A percentile compares a stretch with the other conserved stretches of the same genome.
Evolutionary conservation across 2,329 filamentous ascomycete species (phyloP).

Genomic region (Cladosporium cucumerinum): DNA sequence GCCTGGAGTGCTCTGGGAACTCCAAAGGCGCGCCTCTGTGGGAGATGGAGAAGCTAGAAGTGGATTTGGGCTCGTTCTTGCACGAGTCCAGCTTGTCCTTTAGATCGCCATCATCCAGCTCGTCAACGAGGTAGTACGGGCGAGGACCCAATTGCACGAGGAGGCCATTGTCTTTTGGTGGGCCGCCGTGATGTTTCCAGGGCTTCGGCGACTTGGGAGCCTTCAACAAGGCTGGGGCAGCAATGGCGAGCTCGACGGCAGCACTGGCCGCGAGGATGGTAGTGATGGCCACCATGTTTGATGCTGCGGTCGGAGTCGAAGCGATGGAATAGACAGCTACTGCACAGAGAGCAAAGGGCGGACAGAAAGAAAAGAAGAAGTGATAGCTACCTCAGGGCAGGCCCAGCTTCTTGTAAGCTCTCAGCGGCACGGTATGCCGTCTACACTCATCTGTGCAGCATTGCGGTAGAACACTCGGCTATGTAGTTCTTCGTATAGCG

Average conservation of each 20-base stretch:
- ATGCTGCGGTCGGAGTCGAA: neutral
- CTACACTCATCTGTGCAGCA: neutral
- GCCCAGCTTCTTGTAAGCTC: conserved; percentile 10
- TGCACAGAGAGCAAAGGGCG: neutral
- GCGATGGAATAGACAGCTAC: neutral
- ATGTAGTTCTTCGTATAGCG: conserved; percentile 5
- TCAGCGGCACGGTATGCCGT: neutral
- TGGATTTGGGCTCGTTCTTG: conserved; percentile 52
- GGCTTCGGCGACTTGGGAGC: neutral
- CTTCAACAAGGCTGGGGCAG: conserved; percentile 4
- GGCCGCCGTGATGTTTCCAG: conserved; percentile 11
- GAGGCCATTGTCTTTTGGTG: conserved; percentile 19
- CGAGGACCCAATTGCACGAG: conserved; percentile 59
- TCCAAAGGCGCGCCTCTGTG: conserved; percentile 61
- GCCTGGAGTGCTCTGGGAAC: conserved; percentile 61
- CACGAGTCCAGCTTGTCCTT: conserved; percentile 60
- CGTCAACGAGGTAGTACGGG: conserved; percentile 61
- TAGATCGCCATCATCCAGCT: conserved; percentile 59
- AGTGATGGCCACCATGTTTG: conserved; percentile 7
- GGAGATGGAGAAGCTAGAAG: conserved; percentile 57
- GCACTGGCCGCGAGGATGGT: conserved; percentile 9
- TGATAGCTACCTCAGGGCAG: neutral
- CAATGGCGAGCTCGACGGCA: conserved; percentile 12
- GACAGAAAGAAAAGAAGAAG: neutral
- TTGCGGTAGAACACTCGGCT: neutral